Conservation (phyloP, 768 basidiomycete genomes). For the Leccinum barrowsii region DNA sequence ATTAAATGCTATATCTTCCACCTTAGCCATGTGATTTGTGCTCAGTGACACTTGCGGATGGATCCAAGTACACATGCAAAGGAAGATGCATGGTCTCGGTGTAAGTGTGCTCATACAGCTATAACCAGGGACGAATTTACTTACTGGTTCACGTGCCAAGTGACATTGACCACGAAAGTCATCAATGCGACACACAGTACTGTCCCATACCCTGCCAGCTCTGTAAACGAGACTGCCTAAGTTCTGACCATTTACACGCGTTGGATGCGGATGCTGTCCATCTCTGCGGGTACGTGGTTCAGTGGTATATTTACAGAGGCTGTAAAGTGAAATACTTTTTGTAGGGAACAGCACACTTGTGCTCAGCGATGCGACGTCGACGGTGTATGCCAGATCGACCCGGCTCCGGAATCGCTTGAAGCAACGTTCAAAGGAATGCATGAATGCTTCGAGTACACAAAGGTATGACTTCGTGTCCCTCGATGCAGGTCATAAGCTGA, state of each 20-base stretch:
- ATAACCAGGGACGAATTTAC: background rate
- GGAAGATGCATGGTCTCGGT: constrained; percentile 41
- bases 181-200: constrained; percentile 47
- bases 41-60: constrained; percentile 23
- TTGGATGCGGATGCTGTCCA: constrained; percentile 40
- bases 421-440: constrained; percentile 58
- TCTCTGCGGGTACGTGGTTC: constrained; percentile 52
- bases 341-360: constrained; percentile 48
- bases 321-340: constrained; percentile 6
- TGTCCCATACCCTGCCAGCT: constrained; percentile 55
- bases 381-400: constrained; percentile 58
- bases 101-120: constrained; percentile 25
- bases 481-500: background rate
- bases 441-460: constrained; percentile 62
- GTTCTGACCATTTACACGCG: constrained; percentile 50
- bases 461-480: constrained; percentile 32
- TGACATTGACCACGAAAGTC: constrained; percentile 42
- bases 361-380: constrained; percentile 36
- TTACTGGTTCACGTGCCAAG: constrained; percentile 29
- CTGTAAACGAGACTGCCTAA: constrained; percentile 50
- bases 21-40: constrained; percentile 42
- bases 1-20: background rate
- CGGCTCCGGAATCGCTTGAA: constrained; percentile 52
- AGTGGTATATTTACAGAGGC: background rate
- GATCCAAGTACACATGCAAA: constrained; percentile 36